A percentile compares a stretch with the other conserved stretches of the same genome.
These are phyloP conservation scores for Magnolia officinalis DNA, from an alignment of 164 flowering plant species.

Conservation along the genomic window DNA sequence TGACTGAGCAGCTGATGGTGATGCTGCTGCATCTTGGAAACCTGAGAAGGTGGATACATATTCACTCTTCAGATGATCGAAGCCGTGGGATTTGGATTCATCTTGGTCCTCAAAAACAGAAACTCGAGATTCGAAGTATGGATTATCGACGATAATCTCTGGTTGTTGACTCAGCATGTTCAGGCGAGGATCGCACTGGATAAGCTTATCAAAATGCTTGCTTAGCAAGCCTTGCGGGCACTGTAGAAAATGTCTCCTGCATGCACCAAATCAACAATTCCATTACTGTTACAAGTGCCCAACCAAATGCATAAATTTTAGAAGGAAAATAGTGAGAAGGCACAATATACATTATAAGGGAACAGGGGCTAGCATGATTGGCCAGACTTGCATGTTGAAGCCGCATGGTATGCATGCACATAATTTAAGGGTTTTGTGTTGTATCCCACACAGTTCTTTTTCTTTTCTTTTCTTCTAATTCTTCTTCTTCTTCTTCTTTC, in stretches of 20 bases:
- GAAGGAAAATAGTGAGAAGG: too few relatives aligned
- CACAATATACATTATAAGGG: too few relatives aligned
- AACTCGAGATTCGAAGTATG: conserved; percentile 53
- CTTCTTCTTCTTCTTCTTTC: too few relatives aligned
- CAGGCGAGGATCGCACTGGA: conserved; percentile 80
- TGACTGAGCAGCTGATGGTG: conserved; percentile 25
- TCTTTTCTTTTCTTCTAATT: too few relatives aligned
- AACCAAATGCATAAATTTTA: too few relatives aligned
- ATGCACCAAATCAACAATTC: conserved; percentile 2
- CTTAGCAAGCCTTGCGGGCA: conserved; percentile 65
- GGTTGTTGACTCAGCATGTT: conserved; percentile 37
- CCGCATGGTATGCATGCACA: too few relatives aligned
- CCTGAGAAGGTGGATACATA: conserved; percentile 31
- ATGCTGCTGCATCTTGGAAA: conserved; percentile 40
- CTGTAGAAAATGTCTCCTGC: conserved; percentile 77
- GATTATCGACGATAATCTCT: conserved; percentile 57
- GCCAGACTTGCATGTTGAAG: too few relatives aligned
- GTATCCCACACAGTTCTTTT: too few relatives aligned
- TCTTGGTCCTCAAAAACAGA: conserved; percentile 52
- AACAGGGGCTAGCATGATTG: too few relatives aligned
- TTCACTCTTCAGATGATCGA: conserved; percentile 33
- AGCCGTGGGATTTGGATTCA: conserved; percentile 30
- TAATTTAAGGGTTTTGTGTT: too few relatives aligned
- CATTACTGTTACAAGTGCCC: too few relatives aligned
- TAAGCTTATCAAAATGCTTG: conserved; percentile 85